phyloP scores from a whole-genome alignment of 2,329 filamentous ascomycete species.

The Colletotrichum simmondsii region DNA sequence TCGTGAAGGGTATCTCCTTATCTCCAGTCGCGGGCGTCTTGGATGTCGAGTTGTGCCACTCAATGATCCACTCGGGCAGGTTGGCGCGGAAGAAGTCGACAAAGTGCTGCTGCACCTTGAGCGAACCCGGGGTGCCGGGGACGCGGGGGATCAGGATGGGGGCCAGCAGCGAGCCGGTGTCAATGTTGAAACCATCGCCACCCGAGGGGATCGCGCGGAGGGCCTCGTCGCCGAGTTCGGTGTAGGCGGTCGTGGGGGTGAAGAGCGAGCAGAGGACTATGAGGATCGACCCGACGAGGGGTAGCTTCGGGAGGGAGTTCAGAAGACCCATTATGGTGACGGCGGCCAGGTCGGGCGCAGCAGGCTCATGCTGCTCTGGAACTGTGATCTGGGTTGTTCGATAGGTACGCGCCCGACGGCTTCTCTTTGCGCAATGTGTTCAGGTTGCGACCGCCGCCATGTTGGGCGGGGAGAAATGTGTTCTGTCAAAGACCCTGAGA shows the following conservation, averaged over 20 bases:
- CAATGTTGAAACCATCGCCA: slow-evolving; percentile 81
- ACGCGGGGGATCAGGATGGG: slow-evolving; percentile 91
- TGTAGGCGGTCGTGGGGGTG: slow-evolving; percentile 50
- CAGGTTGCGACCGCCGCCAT: slow-evolving; percentile 16
- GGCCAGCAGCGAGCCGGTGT: slow-evolving; percentile 79
- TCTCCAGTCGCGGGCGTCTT: slow-evolving; percentile 81
- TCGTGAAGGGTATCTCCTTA: slow-evolving; percentile 82
- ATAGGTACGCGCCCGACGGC: neutral
- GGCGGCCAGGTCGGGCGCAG: slow-evolving; percentile 21
- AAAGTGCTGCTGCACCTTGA: slow-evolving; percentile 82
- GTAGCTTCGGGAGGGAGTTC: slow-evolving; percentile 29
- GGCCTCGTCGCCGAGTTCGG: slow-evolving; percentile 77
- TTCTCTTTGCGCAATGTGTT: slow-evolving; percentile 13
- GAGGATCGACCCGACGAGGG: slow-evolving; percentile 34
- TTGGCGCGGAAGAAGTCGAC: slow-evolving; percentile 80
- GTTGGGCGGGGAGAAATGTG: slow-evolving; percentile 8
- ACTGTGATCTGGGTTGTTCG: neutral
- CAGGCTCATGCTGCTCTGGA: slow-evolving; percentile 29
- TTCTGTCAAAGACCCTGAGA: slow-evolving; percentile 9
- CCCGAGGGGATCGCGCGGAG: slow-evolving; percentile 78
- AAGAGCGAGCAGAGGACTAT: slow-evolving; percentile 37
- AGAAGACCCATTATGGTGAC: slow-evolving; percentile 29
- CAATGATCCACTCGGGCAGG: slow-evolving; percentile 82
- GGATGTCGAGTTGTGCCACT: slow-evolving; percentile 90
- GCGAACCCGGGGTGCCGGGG: slow-evolving; percentile 83